A percentile compares a stretch with the other conserved stretches of the same genome.
These are phyloP conservation scores for Cladorrhinum sp. DNA, from an alignment of 2,329 filamentous ascomycete species.

Conservation along the genomic window DNA sequence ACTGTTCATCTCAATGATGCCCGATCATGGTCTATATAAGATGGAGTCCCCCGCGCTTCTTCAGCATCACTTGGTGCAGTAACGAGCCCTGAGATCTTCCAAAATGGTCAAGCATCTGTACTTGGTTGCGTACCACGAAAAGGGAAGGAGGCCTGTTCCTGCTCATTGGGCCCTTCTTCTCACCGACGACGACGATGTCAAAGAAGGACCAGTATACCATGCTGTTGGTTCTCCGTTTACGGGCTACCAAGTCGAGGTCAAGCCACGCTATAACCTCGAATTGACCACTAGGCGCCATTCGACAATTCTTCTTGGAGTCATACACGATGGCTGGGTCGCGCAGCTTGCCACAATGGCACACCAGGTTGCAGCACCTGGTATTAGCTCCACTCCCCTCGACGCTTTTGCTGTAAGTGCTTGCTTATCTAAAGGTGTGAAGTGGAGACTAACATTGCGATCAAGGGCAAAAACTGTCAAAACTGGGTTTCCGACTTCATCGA, in stretches of 20 bases:
- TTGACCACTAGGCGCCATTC: background rate
- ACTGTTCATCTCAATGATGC: no score
- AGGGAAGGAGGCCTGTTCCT: background rate
- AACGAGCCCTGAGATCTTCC: background rate
- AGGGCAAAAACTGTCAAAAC: background rate
- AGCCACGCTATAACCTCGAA: background rate
- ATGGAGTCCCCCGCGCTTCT: no score
- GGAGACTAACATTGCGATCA: background rate
- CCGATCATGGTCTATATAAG: no score
- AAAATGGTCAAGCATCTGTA: background rate
- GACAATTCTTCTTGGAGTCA: background rate
- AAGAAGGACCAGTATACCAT: background rate
- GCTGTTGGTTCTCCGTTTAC: background rate
- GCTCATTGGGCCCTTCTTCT: background rate
- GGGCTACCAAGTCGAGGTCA: background rate
- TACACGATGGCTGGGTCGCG: background rate
- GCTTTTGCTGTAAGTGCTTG: background rate
- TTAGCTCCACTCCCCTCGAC: background rate
- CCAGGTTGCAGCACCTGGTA: background rate
- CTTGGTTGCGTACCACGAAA: background rate
- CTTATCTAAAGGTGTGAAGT: background rate
- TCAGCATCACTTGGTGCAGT: no score
- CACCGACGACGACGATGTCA: background rate
- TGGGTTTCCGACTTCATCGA: background rate
- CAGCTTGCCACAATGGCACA: background rate